phyloP scores from a whole-genome alignment of 176 grass and related monocot genomes.

The Aegilops bicornis region DNA sequence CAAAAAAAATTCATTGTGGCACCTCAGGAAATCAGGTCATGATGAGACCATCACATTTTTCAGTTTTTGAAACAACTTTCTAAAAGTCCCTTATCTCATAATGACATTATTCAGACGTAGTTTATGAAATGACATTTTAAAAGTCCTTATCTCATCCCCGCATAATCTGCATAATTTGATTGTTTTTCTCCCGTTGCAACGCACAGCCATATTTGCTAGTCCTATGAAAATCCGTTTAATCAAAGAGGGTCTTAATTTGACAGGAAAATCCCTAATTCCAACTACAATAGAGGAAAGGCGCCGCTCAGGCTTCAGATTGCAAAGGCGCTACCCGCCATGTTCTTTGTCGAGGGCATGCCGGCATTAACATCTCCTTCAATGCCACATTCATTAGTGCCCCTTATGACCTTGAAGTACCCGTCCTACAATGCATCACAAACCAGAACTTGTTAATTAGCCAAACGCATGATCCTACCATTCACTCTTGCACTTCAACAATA shows the following conservation, averaged over 20 bases:
- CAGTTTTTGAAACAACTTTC: too few species aligned
- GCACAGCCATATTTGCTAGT: too few species aligned
- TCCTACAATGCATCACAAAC: conserved; percentile 47
- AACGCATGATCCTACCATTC: conserved; percentile 4
- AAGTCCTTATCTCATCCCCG: too few species aligned
- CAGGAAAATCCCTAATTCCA: conserved; percentile 4
- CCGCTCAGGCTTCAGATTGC: conserved; percentile 19
- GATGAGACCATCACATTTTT: too few species aligned
- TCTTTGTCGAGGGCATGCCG: conserved; percentile 76
- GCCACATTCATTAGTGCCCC: conserved; percentile 78
- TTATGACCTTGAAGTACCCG: conserved; percentile 85
- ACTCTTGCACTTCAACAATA: background rate
- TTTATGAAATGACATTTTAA: too few species aligned
- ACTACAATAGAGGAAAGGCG: background rate
- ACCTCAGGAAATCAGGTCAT: too few species aligned
- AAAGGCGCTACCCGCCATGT: conserved; percentile 26
- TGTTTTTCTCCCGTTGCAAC: too few species aligned
- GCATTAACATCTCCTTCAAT: conserved; percentile 82
- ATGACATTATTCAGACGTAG: too few species aligned
- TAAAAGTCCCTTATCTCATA: too few species aligned
- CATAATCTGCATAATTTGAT: too few species aligned
- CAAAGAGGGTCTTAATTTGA: background rate
- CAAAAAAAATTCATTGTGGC: too few species aligned
- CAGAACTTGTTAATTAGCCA: background rate
- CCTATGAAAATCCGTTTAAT: too few species aligned